phyloP scores from a whole-genome alignment of 2,329 filamentous ascomycete genomes.

The Fusarium sarcochroum region DNA sequence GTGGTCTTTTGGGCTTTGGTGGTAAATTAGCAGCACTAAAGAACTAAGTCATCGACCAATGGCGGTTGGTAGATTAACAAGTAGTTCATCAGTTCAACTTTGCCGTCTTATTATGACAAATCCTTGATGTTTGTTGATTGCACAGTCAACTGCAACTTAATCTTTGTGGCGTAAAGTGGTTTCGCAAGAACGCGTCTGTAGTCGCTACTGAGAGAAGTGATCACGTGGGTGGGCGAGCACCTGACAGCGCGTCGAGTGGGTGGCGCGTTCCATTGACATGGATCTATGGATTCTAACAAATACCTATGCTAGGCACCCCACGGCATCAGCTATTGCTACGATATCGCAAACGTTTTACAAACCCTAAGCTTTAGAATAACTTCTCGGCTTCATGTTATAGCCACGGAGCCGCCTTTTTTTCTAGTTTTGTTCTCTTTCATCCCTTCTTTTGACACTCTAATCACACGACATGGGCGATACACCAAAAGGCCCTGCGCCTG shows the following conservation, averaged over 20 bases:
- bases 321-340: constrained; percentile 12
- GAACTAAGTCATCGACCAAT: no score
- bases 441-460: constrained; percentile 9
- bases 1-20: no score
- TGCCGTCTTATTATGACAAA: no score
- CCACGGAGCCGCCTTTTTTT: background rate
- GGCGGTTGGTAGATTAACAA: no score
- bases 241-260: no score
- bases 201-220: no score
- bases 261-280: no score
- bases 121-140: background rate
- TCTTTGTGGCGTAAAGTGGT: constrained; percentile 35
- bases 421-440: constrained; percentile 15
- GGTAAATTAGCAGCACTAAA: no score
- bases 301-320: constrained; percentile 28
- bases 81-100: no score
- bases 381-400: constrained; percentile 32
- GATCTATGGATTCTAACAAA: constrained; percentile 21
- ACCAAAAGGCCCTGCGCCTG: constrained; percentile 39
- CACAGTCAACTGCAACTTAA: background rate
- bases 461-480: constrained; percentile 50
- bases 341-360: constrained; percentile 3
- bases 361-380: constrained; percentile 1
- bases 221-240: constrained; percentile 49
- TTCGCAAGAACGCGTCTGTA: constrained; percentile 5